A percentile compares a stretch with the other conserved stretches of the same genome.
Conservation (phyloP, 257 asterid species). For the Primulina tabacum region DNA sequence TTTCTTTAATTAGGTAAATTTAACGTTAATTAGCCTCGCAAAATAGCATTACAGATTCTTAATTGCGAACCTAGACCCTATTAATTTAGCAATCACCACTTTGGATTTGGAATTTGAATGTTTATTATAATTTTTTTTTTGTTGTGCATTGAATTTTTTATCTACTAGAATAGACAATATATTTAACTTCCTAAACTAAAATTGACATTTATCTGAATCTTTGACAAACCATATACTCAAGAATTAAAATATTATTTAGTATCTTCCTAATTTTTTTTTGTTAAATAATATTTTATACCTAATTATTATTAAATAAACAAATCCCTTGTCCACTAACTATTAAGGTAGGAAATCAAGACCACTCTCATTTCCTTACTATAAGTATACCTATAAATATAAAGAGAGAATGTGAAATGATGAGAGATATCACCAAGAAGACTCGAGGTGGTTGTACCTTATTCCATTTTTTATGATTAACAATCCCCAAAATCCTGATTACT, state of each 20-base stretch:
- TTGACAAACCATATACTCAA: background rate
- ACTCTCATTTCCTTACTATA: conserved; percentile 9
- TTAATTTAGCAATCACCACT: background rate
- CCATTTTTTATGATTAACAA: background rate
- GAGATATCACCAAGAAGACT: conserved; percentile 7
- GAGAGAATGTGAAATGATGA: background rate
- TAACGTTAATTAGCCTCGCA: background rate
- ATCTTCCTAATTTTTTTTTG: background rate
- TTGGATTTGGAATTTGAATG: background rate
- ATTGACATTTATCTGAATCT: conserved; percentile 4
- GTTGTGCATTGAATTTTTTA: no score
- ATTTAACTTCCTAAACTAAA: background rate
- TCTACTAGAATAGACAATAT: background rate
- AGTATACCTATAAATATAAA: conserved; percentile 17
- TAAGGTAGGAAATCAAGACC: conserved; percentile 21
- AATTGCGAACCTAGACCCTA: background rate
- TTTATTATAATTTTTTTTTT: no score
- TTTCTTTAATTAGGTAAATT: background rate
- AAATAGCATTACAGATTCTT: no score
- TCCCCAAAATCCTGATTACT: background rate
- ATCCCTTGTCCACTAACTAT: conserved; percentile 5
- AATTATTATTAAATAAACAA: background rate
- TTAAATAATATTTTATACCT: background rate
- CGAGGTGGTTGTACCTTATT: background rate
- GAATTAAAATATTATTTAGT: conserved; percentile 5